Base-by-base conservation (phyloP, 1,284 basidiomycete genomes). In the Thecaphora frezii region DNA sequence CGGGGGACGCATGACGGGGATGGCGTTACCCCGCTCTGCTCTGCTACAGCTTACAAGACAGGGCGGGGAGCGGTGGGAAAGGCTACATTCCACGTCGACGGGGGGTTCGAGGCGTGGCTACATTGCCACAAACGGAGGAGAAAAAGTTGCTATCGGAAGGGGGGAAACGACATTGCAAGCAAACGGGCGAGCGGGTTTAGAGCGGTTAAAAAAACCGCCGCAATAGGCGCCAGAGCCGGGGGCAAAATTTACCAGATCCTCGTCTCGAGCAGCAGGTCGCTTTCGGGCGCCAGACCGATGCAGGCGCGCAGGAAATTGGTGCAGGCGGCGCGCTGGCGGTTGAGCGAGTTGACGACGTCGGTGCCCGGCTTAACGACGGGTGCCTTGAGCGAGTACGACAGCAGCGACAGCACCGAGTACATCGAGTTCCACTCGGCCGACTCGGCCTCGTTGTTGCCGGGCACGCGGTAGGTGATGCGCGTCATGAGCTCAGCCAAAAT, bases 401-500 rank as follows among this genome's bases (percentile, higher is more conserved):
- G 66, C 13, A 78, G 63, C 19, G 64, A 69, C 40, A 78, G 58
- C 26, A 78, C 67, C 48, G 75, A 75, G 73, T 78, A 74, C 71
- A 78, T 69, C 43, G 66, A 66, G 54, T 74, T 50, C 68, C 60
- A 77, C 48, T 66, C 54, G 26, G 56, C 28, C 40, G 66, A 65
- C 54, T 74, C 48, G 65, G 58, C 76, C 46, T 64, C 54, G 26
- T 58, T 49, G 42, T 70, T 60, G 16, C 69, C 78, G 3, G 44
- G 54, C 16, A 44, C 62, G 78, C 79, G 54, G 84, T 96, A 97
- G 78, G 70, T 83, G 80, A 98, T 85, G 63, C 96, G 92, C 42
- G 93, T 94, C 73, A 97, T 85, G 58, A 98, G 85, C 84, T 97
- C 94, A 49, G 93, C 88, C 55, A 97, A 86, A 83, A 97, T 93